Base-by-base conservation (phyloP, 2,329 filamentous ascomycete species). In the Chalara sp. region DNA sequence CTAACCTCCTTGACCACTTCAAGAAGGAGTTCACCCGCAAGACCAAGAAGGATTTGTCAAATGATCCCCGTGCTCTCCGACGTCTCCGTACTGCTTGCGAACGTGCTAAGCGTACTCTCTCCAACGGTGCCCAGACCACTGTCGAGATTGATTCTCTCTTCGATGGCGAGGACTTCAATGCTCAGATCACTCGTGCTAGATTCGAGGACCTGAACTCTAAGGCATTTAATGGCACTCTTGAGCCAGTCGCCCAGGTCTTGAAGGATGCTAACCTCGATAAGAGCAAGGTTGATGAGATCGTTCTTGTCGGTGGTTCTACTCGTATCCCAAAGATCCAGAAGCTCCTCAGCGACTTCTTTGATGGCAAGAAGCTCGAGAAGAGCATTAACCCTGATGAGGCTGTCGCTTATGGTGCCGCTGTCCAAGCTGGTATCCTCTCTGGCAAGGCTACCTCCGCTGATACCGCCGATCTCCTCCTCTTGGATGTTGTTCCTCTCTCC, bases 311-410 rank as follows among this genome's bases (percentile, higher is more conserved):
- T 84, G 93, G 93, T 65, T 96, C 91, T 58, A 99, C 93, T 68
- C 93, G 93, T 89, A 99, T 99, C 65, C 93, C 93, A 68, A 84
- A 86, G 72, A 95, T 99, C 73, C 93, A 99, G 86, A 97, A 97
- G 84, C 87, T 99, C 61, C 85, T 99, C 62, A 91, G 86, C 77
- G 93, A 99, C 76, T 96, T 91, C 83, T 99, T 99, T 79, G 88
- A 95, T 72, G 91, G 91, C 76, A 99, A 99, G 89, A 96, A 99
- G 87, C 89, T 96, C 62, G 92, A 97, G 84, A 97, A 96, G 82
- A 93, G 88, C 80, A 97, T 97, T 80, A 99, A 99, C 84, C 93
- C 93, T 66, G 93, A 99, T 70, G 93, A 99, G 81, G 93, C 93
- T 64, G 93, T 99, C 67, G 93, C 93, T 65, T 96, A 96, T 76